Percentiles rank a stretch among this genome's conserved stretches.
Conservation (phyloP, 2,329 filamentous ascomycete species). For the Emmonsiellopsis sp. region DNA sequence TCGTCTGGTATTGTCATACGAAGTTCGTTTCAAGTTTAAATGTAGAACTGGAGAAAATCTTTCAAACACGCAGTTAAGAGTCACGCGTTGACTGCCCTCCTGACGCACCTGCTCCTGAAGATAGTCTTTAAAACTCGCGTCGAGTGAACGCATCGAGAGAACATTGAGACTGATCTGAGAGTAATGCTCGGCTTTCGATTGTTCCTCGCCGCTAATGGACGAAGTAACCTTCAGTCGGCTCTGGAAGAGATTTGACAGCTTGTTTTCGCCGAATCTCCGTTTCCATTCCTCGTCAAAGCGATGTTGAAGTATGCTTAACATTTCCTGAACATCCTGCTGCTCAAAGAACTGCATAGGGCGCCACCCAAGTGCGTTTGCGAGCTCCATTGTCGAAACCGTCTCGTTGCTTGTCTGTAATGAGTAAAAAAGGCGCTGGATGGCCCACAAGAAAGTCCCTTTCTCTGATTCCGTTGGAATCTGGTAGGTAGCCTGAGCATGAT, state of each 20-base stretch:
- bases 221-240: conserved; percentile 1
- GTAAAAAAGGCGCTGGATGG: conserved; percentile 8
- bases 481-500: neutral
- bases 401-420: conserved; percentile 1
- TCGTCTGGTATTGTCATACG: conserved; percentile 5
- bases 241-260: conserved; percentile 1
- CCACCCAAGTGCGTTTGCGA: conserved; percentile 6
- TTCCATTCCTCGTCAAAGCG: neutral
- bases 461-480: neutral
- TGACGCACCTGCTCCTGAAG: neutral
- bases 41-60: conserved; percentile 16
- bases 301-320: conserved; percentile 3
- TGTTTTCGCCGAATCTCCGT: neutral
- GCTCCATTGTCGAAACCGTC: conserved; percentile 1
- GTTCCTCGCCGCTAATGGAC: neutral
- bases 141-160: neutral
- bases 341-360: conserved; percentile 3
- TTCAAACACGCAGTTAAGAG: neutral
- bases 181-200: conserved; percentile 5
- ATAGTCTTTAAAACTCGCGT: conserved; percentile 7
- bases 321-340: conserved; percentile 8
- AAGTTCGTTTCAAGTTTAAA: conserved; percentile 10
- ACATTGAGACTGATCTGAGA: conserved; percentile 6
- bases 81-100: neutral
- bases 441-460: neutral